Evolutionary conservation across 2,329 filamentous ascomycete species (phyloP), one percentile per base, ranked within the genome.

Genomic region (Thermothelomyces thermophilus): DNA sequence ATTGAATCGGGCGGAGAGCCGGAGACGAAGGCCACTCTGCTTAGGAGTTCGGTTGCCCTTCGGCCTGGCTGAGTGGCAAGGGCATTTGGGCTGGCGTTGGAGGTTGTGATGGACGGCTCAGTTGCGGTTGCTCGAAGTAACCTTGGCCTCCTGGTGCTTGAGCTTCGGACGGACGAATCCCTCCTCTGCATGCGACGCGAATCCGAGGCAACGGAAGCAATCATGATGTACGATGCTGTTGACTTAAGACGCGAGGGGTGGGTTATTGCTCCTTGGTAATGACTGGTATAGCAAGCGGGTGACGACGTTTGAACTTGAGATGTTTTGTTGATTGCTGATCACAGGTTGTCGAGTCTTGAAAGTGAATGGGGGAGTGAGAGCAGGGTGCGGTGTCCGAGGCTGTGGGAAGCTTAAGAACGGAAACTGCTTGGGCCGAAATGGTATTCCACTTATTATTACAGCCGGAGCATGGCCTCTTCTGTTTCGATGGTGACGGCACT

Each of bases 21-120:
- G 22, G 73, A 74, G 54, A 73, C 72, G 51, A 74, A 68, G 39
- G 74, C 77, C 41, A 82, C 72, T 46, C 74, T 71, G 59, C 66
- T 79, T 46, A 82, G 69, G 19, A 82, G 63, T 44, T 80, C 76
- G 3, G 77, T 71, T 16, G 78, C 79, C 53, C 73, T 68, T 20
- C 75, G 73, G 24, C 69, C 70, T 10, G 72, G 70, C 53, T 73
- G 71, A 2, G 66, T 73, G 13, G 73, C 72, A 39, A 80, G 65
- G 34, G 78, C 70, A 48, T 74, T 73, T 46, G 73, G 68, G 53
- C 73, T 76, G 30, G 73, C 73, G 56, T 74, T 78, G 28, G 76
- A 77, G 4, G 74, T 71, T 11, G 76, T 80, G 56, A 82, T 73
- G 24, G 76, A 79, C 3, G 79, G 77, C 53, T 77, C 77, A 10